Evolutionary conservation across 2,329 filamentous ascomycete species (phyloP), one percentile per base, ranked within the genome.

Genomic region (Didymella arachidicola): DNA sequence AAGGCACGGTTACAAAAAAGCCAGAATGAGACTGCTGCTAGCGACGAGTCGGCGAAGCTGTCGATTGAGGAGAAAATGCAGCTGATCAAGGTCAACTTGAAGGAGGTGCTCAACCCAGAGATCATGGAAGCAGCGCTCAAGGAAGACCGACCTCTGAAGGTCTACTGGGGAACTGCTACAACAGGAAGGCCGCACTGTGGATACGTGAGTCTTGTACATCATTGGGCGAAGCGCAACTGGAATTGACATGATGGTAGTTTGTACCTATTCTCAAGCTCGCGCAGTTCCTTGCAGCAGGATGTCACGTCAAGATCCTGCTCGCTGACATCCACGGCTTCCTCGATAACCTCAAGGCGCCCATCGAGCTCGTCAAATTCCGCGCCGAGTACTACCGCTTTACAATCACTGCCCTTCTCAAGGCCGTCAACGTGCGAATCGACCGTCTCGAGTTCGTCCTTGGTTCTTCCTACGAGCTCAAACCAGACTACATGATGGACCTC

Each of bases 161-260:
- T 96, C 77, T 96, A 96, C 86, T 96, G 91, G 92, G 91, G 90
- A 41, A 94, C 90, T 38, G 91, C 91, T 18, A 92, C 92, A 16
- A 96, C 92, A 0, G 92, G 92, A n/a, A 85, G 89, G 60, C 93
- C 93, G 53, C 93, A 97, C 78, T 91, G 87, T 75, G 93, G 92
- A 67, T 97, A 97, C 83, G 72, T 74, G 65, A n/a, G 70, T 67
- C 27, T 27, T 19, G 36, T 18, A 34, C 19, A 14, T 7, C 16
- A 7, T 29, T 12, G 19, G 19, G 3, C 36, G 18, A 39, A 5
- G 16, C 19, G 6, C 29, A 25, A 45, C 44, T 52, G 41, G 26
- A 56, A 48, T 54, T 68, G 30, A 39, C 36, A 16, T 25, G n/a
- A 16, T 18, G 5, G 27, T 52, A 75, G 72, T 91, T 96, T 62